Base-by-base conservation (phyloP, 768 basidiomycete genomes). In the Bullera alba region DNA sequence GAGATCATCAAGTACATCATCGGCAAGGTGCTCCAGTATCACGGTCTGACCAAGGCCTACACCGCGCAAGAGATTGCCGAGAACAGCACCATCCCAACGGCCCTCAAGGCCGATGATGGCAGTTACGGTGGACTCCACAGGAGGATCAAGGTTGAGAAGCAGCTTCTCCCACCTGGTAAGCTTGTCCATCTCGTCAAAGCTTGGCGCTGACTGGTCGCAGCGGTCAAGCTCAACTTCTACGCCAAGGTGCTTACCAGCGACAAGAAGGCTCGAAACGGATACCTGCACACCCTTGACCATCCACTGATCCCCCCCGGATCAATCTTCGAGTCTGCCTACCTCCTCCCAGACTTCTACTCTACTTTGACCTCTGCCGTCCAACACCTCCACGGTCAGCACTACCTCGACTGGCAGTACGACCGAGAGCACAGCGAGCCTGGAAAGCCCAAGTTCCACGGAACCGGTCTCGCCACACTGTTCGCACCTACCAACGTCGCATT, bases 321-420 rank as follows among this genome's bases (percentile, higher is more conserved):
- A 0, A 60, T 74, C 27, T 57, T 76, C 41, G 68, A 73, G 30
- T 54, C 58, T 26, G 55, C 67, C 27, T 74, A 74, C 68, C 46
- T 72, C 22, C 71, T 74, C 63, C 74, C 74, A 12, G 50, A 65
- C 10, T 48, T 53, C 35, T 75, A 74, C 64, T 67, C 69, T 3
- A 79, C 75, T 26, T 69, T 81, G 42, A 82, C 81, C 1, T 80
- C 81, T 1, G 78, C 79, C 5, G 64, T 82, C 4, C 81, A 83
- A 57, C 78, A 78, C 23, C 74, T 77, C 3, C 74, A 73, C 3
- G 74, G 80, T 4, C 75, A 76, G 1, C 64, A 77, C 26, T 72
- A 72, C 10, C 29, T 81, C 28, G 64, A 67, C 41, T 71, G 55
- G 54, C 46, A 56, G 15, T 65, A 61, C 53, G 69, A 69, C 39